Base-by-base conservation (phyloP, 306 rosid genomes). In the Notholithocarpus densiflorus region DNA sequence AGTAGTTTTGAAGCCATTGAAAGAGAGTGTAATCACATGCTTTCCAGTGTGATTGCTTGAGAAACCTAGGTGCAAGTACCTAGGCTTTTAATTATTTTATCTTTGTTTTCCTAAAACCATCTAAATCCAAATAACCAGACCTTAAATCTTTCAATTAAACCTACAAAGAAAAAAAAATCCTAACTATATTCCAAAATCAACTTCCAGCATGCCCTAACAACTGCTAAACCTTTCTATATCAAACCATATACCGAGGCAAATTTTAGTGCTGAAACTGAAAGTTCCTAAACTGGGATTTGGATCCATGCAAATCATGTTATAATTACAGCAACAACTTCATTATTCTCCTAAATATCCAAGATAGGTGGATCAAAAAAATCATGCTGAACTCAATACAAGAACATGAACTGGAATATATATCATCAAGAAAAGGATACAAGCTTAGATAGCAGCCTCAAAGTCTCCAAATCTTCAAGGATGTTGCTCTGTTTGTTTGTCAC, bases 401-500 rank as follows among this genome's bases (percentile, higher is more conserved):
- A 75, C 55, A 79, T 26, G 23, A 73, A 31, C 59, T 40, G 62
- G 79, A 76, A 72, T 56, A 84, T 20, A 76, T 40, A 79, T 74
- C 71, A 57, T 70, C 65, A 37, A 53, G 61, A 82, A 83, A 84
- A 87, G 97, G 92, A 95, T 95, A 93, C 98, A 65, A 95, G 98
- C 89, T 95, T 95, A 26, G 99, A 95, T 72, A 95, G 94, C 61
- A 91, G 89, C 80, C 99, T 86, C 83, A 95, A 82, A 64, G 99
- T 95, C 75, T 91, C 99, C 89, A 95, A 83, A 88, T 95, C 99
- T 83, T 95, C 98, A 75, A 95, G 85, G 75, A 95, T 93, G 84
- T 95, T 93, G 89, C 99, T 95, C 87, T 90, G 94, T 77, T 95
- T 95, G 90, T 95, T 95, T 34, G 99, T 95, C 14, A 95, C 98